phyloP scores from a whole-genome alignment of 2,329 filamentous ascomycete species.

The Paecilomyces variotii region DNA sequence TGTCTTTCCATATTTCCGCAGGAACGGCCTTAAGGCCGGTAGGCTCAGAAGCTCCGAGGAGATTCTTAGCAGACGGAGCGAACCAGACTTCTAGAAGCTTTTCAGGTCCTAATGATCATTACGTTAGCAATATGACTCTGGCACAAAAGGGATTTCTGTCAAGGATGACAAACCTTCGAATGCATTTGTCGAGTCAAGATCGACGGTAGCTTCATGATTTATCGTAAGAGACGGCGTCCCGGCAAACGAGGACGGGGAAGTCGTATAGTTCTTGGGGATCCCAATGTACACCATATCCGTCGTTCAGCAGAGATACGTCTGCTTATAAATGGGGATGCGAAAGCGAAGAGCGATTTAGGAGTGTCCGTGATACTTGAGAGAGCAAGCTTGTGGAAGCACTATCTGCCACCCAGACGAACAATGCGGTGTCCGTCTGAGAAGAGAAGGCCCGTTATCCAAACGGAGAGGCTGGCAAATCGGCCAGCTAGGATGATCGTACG shows the following conservation, averaged over 20 bases:
- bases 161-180: slow-evolving; percentile 66
- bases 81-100: slow-evolving; percentile 99
- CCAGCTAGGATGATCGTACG: slow-evolving; percentile 57
- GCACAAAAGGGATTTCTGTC: neutral
- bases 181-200: slow-evolving; percentile 89
- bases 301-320: neutral
- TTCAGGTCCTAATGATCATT: slow-evolving; percentile 62
- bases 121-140: slow-evolving; percentile 14
- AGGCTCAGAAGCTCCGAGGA: slow-evolving; percentile 62
- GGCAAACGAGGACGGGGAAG: slow-evolving; percentile 67
- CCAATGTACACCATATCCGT: slow-evolving; percentile 77
- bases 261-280: slow-evolving; percentile 72
- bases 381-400: slow-evolving; percentile 68
- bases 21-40: slow-evolving; percentile 80
- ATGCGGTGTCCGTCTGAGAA: slow-evolving; percentile 87
- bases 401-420: slow-evolving; percentile 96
- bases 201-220: slow-evolving; percentile 87
- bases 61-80: slow-evolving; percentile 64
- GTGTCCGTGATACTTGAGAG: slow-evolving; percentile 15
- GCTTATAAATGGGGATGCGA: slow-evolving; percentile 8
- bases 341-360: neutral
- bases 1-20: slow-evolving; percentile 81
- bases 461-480: slow-evolving; percentile 58
- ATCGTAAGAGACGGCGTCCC: slow-evolving; percentile 88
- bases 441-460: slow-evolving; percentile 83